Base-by-base conservation (phyloP, 1,139 yeast species). In the Geotrichum fermentans region DNA sequence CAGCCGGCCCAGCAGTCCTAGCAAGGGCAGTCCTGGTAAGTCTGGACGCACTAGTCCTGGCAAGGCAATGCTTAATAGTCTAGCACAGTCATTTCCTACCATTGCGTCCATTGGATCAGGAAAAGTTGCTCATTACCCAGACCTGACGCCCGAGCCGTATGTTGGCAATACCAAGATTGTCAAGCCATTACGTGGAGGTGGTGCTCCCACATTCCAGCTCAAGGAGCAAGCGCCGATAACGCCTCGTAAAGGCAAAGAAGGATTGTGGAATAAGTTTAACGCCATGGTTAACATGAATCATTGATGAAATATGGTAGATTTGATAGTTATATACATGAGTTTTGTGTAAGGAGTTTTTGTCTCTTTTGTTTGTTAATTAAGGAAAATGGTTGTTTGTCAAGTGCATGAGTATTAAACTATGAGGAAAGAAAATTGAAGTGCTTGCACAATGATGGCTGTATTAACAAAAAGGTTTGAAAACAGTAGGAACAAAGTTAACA, bases 151-250 rank as follows among this genome's bases (percentile, higher is more conserved):
- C 1, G 34, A 40, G 40, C 46, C 46, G 3, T 41, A 47, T 24
- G 38, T 29, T 7, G 39, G 50, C 10, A 38, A 43, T 13, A 45
- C 45, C 21, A 58, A 80, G 52, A 82, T 83, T 20, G 80, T 83
- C 37, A 82, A 80, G 62, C 90, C 92, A 1, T 62, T 82, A 52
- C 70, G 84, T 45, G 86, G 86, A 1, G 83, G 83, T 3, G 49
- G 46, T 16, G 47, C 10, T 17, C 10, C 20, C 17, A 21, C 39
- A 4, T n/a, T n/a, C 7, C 16, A 36, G 28, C 20, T 36, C n/a
- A 18, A 32, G 30, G 35, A 24, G 28, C 44, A 41, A 16, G 22
- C 37, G 18, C 38, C 44, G 2, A 2, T 28, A 10, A n/a, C 44
- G 3, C 44, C 44, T n/a, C 28, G n/a, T 2, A 34, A 17, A 17